These are phyloP conservation scores for Clohesyomyces aquaticus DNA, from an alignment of 495 filamentous ascomycete genomes.

Conservation along the genomic window DNA sequence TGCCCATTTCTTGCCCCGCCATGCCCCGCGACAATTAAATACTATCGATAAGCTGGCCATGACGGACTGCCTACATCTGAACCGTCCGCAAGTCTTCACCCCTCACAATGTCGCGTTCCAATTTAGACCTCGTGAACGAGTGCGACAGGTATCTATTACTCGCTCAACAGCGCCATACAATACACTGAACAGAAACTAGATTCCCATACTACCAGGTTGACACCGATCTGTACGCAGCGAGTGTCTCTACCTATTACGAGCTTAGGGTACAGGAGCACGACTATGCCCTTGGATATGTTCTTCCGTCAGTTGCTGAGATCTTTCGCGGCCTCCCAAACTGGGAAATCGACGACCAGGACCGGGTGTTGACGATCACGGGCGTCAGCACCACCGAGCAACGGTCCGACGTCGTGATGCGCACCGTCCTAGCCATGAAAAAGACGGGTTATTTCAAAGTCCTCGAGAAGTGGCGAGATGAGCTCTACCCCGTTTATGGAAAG, in stretches of 20 bases:
- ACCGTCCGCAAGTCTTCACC: neutral
- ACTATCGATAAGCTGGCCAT: neutral
- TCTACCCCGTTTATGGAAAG: conserved; percentile 79
- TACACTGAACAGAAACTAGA: conserved; percentile 18
- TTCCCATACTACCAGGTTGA: conserved; percentile 49
- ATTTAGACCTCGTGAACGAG: conserved; percentile 49
- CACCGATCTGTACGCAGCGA: conserved; percentile 42
- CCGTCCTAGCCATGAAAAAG: conserved; percentile 65
- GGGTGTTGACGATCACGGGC: conserved; percentile 43
- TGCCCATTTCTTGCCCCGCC: neutral
- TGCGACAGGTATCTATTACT: conserved; percentile 43
- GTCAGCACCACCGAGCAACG: conserved; percentile 51
- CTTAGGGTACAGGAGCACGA: conserved; percentile 43
- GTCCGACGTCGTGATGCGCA: conserved; percentile 59
- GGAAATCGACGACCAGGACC: conserved; percentile 45
- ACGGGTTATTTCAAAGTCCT: conserved; percentile 70
- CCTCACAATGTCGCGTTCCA: conserved; percentile 32
- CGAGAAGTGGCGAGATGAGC: conserved; percentile 83
- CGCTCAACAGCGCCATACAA: neutral
- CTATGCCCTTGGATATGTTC: conserved; percentile 54
- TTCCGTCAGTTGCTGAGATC: conserved; percentile 52
- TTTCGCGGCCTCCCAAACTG: conserved; percentile 44
- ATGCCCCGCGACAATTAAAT: neutral
- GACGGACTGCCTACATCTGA: neutral
- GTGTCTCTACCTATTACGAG: conserved; percentile 46